Conservation (phyloP, 2,329 filamentous ascomycete genomes). For the Botrytis fragariae region DNA sequence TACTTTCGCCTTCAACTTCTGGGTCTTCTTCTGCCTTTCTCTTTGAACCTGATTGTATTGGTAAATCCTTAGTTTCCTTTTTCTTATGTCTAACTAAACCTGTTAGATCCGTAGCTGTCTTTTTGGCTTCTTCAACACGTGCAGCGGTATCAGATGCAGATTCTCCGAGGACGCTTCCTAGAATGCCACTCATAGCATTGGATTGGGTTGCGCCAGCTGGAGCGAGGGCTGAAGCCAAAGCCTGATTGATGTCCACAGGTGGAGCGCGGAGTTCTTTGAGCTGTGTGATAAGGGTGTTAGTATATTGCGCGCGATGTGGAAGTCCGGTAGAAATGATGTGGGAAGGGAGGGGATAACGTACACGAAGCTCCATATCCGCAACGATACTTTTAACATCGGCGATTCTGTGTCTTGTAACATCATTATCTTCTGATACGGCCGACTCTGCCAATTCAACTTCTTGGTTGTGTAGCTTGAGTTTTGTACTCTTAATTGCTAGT, state of each 20-base stretch:
- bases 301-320: not conserved
- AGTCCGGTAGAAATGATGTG: not conserved
- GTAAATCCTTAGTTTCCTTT: conserved; percentile 39
- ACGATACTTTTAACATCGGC: conserved; percentile 75
- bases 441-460: conserved; percentile 63
- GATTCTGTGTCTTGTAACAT: conserved; percentile 60
- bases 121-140: conserved; percentile 64
- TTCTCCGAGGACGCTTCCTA: conserved; percentile 63
- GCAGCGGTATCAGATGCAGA: conserved; percentile 59
- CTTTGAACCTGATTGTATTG: conserved; percentile 47
- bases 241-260: conserved; percentile 56
- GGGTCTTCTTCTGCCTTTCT: conserved; percentile 51
- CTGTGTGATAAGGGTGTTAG: conserved; percentile 40
- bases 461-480: conserved; percentile 67
- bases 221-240: conserved; percentile 47
- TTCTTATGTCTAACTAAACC: conserved; percentile 71
- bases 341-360: not conserved
- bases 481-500: conserved; percentile 69
- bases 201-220: conserved; percentile 28
- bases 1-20: conserved; percentile 23
- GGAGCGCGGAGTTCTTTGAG: conserved; percentile 67
- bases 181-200: conserved; percentile 54
- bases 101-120: conserved; percentile 62
- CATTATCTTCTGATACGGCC: conserved; percentile 65
- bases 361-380: conserved; percentile 62